Evolutionary conservation across 441 rosid genomes (phyloP).

Genomic region (Aquilaria agallochum): DNA sequence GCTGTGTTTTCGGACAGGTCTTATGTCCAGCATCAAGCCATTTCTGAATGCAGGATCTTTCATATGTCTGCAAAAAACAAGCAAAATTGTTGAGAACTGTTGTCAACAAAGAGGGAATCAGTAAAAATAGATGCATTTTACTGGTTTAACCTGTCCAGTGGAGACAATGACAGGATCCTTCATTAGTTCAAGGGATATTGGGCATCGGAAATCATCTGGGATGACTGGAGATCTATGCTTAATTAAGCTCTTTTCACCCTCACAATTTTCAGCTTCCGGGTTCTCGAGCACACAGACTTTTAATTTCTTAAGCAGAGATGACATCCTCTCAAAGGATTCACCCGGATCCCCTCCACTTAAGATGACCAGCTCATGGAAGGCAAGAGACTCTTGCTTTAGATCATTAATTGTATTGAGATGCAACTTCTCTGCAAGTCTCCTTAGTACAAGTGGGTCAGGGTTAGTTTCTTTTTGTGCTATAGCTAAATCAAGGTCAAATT

Average conservation of each 20-base stretch:
- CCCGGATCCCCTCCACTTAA: constrained; percentile 59
- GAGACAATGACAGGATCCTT: constrained; percentile 99
- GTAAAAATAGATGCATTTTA: constrained; percentile 1
- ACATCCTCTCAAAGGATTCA: constrained; percentile 55
- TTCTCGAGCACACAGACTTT: constrained; percentile 54
- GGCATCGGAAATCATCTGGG: constrained; percentile 97
- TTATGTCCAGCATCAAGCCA: constrained; percentile 98
- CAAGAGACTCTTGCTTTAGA: constrained; percentile 69
- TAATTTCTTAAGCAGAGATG: constrained; percentile 68
- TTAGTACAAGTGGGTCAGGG: constrained; percentile 53
- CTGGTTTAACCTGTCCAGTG: constrained; percentile 80
- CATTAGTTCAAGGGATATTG: constrained; percentile 96
- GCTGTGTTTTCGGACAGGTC: constrained; percentile 97
- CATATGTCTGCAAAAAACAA: constrained; percentile 73
- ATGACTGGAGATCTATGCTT: constrained; percentile 92
- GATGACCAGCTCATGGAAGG: constrained; percentile 70
- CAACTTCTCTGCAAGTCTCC: constrained; percentile 74
- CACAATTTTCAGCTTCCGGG: constrained; percentile 45
- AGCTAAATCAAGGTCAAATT: constrained; percentile 67
- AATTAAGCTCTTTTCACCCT: constrained; percentile 33
- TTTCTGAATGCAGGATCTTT: constrained; percentile 87
- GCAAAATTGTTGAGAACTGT: constrained; percentile 17
- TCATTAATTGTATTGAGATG: constrained; percentile 74
- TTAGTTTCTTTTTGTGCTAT: constrained; percentile 48
- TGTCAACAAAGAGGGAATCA: constrained; percentile 10